Evolutionary conservation across 2,329 filamentous ascomycete species (phyloP).

Genomic region (Fusarium marasasianum): DNA sequence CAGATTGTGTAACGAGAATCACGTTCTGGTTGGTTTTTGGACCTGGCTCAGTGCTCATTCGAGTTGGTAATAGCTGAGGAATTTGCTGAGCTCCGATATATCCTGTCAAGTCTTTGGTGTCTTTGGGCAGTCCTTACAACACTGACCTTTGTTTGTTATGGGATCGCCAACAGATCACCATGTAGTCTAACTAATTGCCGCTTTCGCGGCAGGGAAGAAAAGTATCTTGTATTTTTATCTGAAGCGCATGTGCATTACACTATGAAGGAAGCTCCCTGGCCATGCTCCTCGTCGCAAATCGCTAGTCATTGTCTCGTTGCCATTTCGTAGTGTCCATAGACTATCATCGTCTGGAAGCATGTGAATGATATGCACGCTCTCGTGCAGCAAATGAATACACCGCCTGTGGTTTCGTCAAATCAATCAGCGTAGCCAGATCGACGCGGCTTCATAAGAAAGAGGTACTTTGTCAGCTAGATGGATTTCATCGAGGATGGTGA

Average conservation of each 20-base stretch:
- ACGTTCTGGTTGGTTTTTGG: accelerated
- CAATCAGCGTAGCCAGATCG: background rate
- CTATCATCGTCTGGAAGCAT: background rate
- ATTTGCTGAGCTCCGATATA: too few species aligned
- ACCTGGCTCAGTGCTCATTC: background rate
- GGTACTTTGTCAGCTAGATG: background rate
- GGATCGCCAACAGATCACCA: background rate
- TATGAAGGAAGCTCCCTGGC: background rate
- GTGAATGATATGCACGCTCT: background rate
- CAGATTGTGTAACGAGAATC: background rate
- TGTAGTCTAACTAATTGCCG: background rate
- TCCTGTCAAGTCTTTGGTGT: background rate
- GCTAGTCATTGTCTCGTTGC: background rate
- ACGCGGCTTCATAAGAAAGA: background rate
- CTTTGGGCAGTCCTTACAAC: background rate
- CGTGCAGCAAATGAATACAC: background rate
- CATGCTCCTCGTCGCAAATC: background rate
- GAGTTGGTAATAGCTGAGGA: background rate
- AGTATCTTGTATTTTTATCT: accelerated
- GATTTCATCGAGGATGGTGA: accelerated
- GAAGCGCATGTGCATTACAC: accelerated
- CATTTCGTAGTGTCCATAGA: too few species aligned
- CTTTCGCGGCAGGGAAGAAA: background rate
- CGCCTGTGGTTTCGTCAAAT: background rate
- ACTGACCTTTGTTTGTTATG: background rate